Conservation (phyloP, 2,329 filamentous ascomycete species). For the Colletotrichum zoysiae region DNA sequence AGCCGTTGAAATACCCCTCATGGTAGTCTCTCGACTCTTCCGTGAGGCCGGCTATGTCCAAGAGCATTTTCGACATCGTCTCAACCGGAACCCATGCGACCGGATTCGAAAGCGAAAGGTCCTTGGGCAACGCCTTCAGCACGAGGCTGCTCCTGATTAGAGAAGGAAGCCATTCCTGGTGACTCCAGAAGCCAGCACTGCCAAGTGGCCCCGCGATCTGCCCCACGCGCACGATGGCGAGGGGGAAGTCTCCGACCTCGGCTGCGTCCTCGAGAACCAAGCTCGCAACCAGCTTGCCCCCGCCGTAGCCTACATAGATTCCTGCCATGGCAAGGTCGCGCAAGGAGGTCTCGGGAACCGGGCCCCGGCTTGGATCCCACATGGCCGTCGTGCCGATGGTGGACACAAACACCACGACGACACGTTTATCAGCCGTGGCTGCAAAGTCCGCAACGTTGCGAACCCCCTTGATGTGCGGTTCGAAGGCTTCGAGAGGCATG, state of each 20-base stretch:
- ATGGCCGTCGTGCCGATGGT: constrained; percentile 35
- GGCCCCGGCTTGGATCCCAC: constrained; percentile 24
- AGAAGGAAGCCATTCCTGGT: constrained; percentile 41
- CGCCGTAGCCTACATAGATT: constrained; percentile 26
- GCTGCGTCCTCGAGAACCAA: constrained; percentile 37
- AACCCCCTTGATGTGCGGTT: constrained; percentile 63
- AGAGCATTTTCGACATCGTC: constrained; percentile 58
- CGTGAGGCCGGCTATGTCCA: constrained; percentile 56
- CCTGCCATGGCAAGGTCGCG: constrained; percentile 19
- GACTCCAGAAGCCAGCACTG: constrained; percentile 32
- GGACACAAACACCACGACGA: constrained; percentile 38
- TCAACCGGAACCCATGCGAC: constrained; percentile 70
- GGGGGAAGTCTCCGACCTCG: constrained; percentile 26
- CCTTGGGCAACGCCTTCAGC: constrained; percentile 60
- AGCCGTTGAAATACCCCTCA: constrained; percentile 31
- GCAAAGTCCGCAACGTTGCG: constrained; percentile 57
- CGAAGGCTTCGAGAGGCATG: constrained; percentile 62
- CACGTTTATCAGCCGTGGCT: constrained; percentile 24
- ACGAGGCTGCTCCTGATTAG: constrained; percentile 58
- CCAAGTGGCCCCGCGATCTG: constrained; percentile 40
- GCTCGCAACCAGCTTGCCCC: constrained; percentile 38
- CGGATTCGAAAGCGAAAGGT: constrained; percentile 56
- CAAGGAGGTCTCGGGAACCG: constrained; percentile 23
- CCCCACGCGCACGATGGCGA: constrained; percentile 36
- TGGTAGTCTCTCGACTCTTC: constrained; percentile 28